Evolutionary conservation across 495 filamentous ascomycete species (phyloP), one percentile per base, ranked within the genome.

Genomic region (Elaphomyces granulatus): DNA sequence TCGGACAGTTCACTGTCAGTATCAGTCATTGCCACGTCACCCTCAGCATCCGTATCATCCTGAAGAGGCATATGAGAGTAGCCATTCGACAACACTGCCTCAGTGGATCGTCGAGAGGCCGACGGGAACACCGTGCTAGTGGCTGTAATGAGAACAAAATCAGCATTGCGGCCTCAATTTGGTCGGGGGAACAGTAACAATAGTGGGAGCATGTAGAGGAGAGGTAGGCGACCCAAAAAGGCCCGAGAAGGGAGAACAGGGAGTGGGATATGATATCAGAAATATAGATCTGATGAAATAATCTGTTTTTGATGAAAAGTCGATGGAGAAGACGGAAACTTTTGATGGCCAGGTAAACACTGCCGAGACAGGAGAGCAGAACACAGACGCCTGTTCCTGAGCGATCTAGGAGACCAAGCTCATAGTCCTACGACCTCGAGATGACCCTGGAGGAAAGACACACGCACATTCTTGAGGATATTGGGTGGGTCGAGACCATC

Each of bases 81-180:
- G 35, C 35, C 41, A 54, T 77, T 77, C 9, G 63, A 42, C 49
- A 61, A 50, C 46, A 40, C 42, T 33, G 61, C 54, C 42, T 58
- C 50, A 42, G 61, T 51, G 48, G 55, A 52, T 47, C 54, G 52
- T 56, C 63, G 58, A 50, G 58, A 57, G 50, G 54, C 52, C 54
- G 64, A 60, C 60, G 64, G 64, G 64, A 65, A 64, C 64, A 67
- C 63, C 64, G 66, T 66, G 64, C 64, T 65, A 62, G 57, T 59
- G 54, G 61, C 63, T 68, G 51, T 55, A 49, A 48, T 37, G 45
- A 52, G 46, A 53, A 47, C 50, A 53, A 50, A 54, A 56, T 68
- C 51, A 68, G 64, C 64, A 65, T 68, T 68, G 64, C 53, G 55
- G 54, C 56, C 57, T 54, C 40, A 53, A 39, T 47, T 26, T 36